These are phyloP conservation scores for Rhynchosporium agropyri DNA, from an alignment of 2,329 filamentous ascomycete genomes.

Conservation along the genomic window DNA sequence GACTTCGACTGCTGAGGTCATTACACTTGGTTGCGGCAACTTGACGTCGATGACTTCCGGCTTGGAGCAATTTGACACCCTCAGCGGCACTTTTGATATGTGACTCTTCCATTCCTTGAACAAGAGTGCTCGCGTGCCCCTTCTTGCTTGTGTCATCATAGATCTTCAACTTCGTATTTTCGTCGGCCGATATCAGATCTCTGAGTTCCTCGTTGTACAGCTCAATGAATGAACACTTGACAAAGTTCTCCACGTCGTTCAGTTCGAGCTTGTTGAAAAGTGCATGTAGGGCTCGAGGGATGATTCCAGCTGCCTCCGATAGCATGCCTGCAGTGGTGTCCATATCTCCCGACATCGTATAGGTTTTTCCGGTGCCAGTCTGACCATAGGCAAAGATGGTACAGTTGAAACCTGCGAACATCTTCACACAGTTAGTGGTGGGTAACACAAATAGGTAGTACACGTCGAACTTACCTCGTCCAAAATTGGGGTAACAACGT, in stretches of 20 bases:
- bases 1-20: slow-evolving; percentile 93
- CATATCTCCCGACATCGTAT: slow-evolving; percentile 99
- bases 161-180: slow-evolving; percentile 87
- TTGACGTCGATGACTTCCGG: slow-evolving; percentile 90
- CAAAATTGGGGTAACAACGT: slow-evolving; percentile 89
- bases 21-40: slow-evolving; percentile 99
- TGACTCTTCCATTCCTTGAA: slow-evolving; percentile 97
- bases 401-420: slow-evolving; percentile 93
- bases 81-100: slow-evolving; percentile 84
- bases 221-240: slow-evolving; percentile 98
- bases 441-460: slow-evolving; percentile 3
- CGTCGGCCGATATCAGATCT: slow-evolving; percentile 82
- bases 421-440: slow-evolving; percentile 54
- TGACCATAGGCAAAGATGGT: slow-evolving; percentile 99
- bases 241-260: slow-evolving; percentile 79
- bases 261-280: slow-evolving; percentile 83
- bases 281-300: slow-evolving; percentile 85
- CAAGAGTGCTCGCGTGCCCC: slow-evolving; percentile 81
- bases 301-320: slow-evolving; percentile 91
- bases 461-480: slow-evolving; percentile 70
- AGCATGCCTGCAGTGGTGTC: slow-evolving; percentile 80
- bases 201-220: slow-evolving; percentile 97
- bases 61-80: slow-evolving; percentile 85
- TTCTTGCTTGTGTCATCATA: slow-evolving; percentile 88
- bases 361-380: slow-evolving; percentile 97